Conservation (phyloP, 2,329 filamentous ascomycete species). For the Stemphylium beticola region DNA sequence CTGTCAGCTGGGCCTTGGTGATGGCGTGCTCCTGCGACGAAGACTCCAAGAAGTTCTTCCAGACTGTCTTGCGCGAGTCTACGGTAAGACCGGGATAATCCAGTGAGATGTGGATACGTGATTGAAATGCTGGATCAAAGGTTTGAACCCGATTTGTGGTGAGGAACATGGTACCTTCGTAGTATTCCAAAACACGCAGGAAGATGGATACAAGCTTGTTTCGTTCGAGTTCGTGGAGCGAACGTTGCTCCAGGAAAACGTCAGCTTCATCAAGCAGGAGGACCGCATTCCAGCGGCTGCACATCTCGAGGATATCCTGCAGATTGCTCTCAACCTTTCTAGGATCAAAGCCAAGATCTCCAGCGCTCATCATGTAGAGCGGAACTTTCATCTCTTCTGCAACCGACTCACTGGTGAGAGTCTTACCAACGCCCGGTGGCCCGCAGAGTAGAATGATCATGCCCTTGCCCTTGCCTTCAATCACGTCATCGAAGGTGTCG, state of each 20-base stretch:
- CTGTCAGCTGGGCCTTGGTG: slow-evolving; percentile 17
- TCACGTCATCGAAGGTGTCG: slow-evolving; percentile 51
- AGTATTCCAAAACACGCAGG: slow-evolving; percentile 43
- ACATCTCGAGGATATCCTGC: slow-evolving; percentile 82
- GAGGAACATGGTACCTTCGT: slow-evolving; percentile 44
- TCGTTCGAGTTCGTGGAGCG: slow-evolving; percentile 37
- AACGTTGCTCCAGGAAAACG: slow-evolving; percentile 58
- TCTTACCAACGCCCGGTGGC: slow-evolving; percentile 36
- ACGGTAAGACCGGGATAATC: slow-evolving; percentile 35
- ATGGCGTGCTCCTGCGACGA: slow-evolving; percentile 24
- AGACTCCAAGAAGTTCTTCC: slow-evolving; percentile 47
- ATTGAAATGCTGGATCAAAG: slow-evolving; percentile 42
- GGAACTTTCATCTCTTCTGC: slow-evolving; percentile 29
- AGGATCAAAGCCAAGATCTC: slow-evolving; percentile 69
- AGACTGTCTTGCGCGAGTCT: slow-evolving; percentile 45
- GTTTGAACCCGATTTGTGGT: slow-evolving; percentile 45
- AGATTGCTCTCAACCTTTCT: slow-evolving; percentile 70
- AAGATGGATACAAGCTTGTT: slow-evolving; percentile 51
- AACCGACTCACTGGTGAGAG: slow-evolving; percentile 30
- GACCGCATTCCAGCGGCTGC: slow-evolving; percentile 66
- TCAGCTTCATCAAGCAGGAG: slow-evolving; percentile 78
- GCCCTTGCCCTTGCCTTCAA: slow-evolving; percentile 51
- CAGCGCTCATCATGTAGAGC: slow-evolving; percentile 76
- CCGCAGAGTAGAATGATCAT: slow-evolving; percentile 38
- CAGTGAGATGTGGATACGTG: slow-evolving; percentile 41